Evolutionary conservation across 805 yeast genomes (phyloP).

Genomic region (Candida glaebosa): DNA sequence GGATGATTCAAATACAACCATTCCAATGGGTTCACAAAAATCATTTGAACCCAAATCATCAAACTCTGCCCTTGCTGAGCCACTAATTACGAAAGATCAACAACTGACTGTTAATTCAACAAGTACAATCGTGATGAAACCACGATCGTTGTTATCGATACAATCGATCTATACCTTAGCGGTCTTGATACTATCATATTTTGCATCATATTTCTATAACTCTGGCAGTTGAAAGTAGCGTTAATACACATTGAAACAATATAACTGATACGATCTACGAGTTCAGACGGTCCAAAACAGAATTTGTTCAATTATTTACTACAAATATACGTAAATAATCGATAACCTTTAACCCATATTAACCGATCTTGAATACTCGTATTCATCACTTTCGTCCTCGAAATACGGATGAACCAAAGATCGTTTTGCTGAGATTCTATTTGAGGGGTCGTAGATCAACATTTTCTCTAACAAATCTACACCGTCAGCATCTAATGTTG

Average conservation of each 20-base stretch:
- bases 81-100: neutral
- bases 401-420: constrained; percentile 89
- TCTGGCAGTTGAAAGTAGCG: constrained; percentile 1
- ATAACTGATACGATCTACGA: too few species aligned
- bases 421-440: constrained; percentile 89
- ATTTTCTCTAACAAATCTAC: constrained; percentile 76
- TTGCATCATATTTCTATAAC: constrained; percentile 1
- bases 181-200: neutral
- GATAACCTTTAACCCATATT: constrained; percentile 39
- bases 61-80: too few species aligned
- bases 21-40: too few species aligned
- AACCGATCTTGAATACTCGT: constrained; percentile 31
- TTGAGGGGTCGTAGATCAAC: constrained; percentile 88
- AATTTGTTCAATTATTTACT: too few species aligned
- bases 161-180: neutral
- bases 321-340: too few species aligned
- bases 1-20: too few species aligned
- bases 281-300: too few species aligned
- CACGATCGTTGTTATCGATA: neutral
- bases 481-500: constrained; percentile 79
- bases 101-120: neutral
- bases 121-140: neutral
- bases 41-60: too few species aligned
- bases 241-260: too few species aligned
- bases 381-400: constrained; percentile 36